Evolutionary conservation across 2,329 filamentous ascomycete species (phyloP).

Genomic region (Diaporthe humulicola): DNA sequence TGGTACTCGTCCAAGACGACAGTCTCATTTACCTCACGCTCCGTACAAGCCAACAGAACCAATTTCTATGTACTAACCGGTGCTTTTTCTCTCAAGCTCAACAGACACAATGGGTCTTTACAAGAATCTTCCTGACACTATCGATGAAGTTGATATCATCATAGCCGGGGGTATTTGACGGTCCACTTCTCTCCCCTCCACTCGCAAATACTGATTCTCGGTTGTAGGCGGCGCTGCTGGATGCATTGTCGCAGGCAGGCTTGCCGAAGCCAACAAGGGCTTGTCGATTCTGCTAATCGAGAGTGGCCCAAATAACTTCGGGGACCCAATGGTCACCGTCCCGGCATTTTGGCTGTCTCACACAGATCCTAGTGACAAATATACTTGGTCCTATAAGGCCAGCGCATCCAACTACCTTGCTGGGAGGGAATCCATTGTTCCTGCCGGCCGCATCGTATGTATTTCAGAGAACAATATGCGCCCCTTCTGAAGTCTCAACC

Average conservation of each 20-base stretch:
- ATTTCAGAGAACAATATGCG: neutral
- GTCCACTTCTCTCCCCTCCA: neutral
- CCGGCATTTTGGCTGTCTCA: slow-evolving; percentile 64
- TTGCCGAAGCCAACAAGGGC: slow-evolving; percentile 62
- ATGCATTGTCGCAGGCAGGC: slow-evolving; percentile 62
- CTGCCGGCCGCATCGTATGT: slow-evolving; percentile 52
- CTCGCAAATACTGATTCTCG: neutral
- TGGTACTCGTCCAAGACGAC: neutral
- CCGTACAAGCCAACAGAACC: neutral
- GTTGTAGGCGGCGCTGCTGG: slow-evolving; percentile 61
- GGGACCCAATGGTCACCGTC: slow-evolving; percentile 61
- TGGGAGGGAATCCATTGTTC: slow-evolving; percentile 55
- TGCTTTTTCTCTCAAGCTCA: neutral
- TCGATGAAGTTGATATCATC: slow-evolving; percentile 63
- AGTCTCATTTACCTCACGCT: neutral
- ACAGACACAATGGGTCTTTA: slow-evolving; percentile 24
- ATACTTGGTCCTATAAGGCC: slow-evolving; percentile 60
- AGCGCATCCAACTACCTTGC: slow-evolving; percentile 59
- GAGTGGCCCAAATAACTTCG: slow-evolving; percentile 64
- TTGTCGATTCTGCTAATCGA: slow-evolving; percentile 67
- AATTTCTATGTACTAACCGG: too few relatives aligned
- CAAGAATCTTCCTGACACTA: slow-evolving; percentile 44
- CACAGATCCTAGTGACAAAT: slow-evolving; percentile 59
- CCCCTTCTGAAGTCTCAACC: too few relatives aligned
- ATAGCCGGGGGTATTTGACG: slow-evolving; percentile 58